Base-by-base conservation (phyloP, 805 yeast species). In the Candida broadrunensis region DNA sequence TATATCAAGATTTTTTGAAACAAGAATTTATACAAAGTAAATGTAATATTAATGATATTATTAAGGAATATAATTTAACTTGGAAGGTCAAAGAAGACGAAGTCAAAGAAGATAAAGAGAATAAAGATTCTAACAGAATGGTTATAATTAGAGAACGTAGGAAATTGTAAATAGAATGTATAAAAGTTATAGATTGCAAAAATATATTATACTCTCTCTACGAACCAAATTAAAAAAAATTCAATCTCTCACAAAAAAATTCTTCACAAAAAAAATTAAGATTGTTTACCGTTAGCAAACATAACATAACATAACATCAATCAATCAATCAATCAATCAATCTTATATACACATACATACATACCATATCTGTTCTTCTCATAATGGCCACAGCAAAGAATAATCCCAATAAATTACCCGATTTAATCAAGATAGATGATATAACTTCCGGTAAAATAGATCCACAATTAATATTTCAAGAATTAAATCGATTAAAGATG, bases 381-480 rank as follows among this genome's bases (percentile, higher is more conserved):
- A 30, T n/a, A 24, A 29, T 29, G 32, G 16, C 26, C n/a, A 20
- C 24, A 2, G 32, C 32, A 5, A 29, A 29, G 18, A 8, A 14
- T 12, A 27, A 24, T 17, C 21, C 15, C 15, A 33, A 36, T 19
- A 48, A 48, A 26, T 54, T 66, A 18, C 67, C 71, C 2, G 68
- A 63, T 17, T 43, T 49, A 17, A 63, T 67, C 35, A 68, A 61
- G 42, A 70, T 70, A 14, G 75, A 70, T 45, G 75, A 70, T 49
- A 63, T 70, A 33, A 54, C 72, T 6, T 62, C 71, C n/a, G 74
- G 73, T 8, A 60, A 56, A 41, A 61, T 70, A 18, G 66, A 65
- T 33, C 66, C 72, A 6, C 48, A 50, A 9, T 51, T 70, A 4
- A 63, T 80, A n/a, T 73, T 72, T 38, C 66, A 59, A 17, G 75